These are phyloP conservation scores for Cercospora sp. DNA, from an alignment of 2,329 filamentous ascomycete species.

Conservation along the genomic window DNA sequence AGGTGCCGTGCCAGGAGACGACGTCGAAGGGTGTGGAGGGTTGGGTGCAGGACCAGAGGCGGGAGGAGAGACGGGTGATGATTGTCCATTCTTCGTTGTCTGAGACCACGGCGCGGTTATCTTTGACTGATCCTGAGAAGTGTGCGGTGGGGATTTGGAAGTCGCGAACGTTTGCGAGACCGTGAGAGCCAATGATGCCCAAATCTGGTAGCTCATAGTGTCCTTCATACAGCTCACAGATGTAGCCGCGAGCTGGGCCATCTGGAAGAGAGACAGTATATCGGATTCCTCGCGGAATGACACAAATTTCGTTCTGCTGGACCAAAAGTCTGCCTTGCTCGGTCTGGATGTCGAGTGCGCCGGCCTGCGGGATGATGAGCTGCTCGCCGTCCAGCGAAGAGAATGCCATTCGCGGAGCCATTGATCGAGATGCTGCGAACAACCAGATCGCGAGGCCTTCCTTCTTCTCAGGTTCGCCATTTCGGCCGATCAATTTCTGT, in stretches of 20 bases:
- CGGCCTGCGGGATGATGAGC: conserved; percentile 64
- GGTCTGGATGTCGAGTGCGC: conserved; percentile 64
- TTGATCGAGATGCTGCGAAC: conserved; percentile 74
- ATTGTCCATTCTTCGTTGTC: conserved; percentile 19
- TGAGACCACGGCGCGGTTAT: conserved; percentile 5
- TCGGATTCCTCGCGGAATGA: conserved; percentile 63
- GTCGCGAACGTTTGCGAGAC: conserved; percentile 64
- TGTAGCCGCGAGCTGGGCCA: conserved; percentile 62
- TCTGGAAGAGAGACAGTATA: conserved; percentile 60
- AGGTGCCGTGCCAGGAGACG: conserved; percentile 68
- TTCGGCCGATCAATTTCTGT: conserved; percentile 70
- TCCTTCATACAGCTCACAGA: conserved; percentile 64
- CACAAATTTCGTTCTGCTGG: conserved; percentile 63
- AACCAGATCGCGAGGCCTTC: conserved; percentile 75
- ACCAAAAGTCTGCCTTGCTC: conserved; percentile 64
- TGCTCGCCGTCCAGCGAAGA: conserved; percentile 76
- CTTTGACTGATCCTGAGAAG: conserved; percentile 45
- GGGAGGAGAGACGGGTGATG: conserved; percentile 14
- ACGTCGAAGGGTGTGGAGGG: conserved; percentile 67
- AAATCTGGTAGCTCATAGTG: conserved; percentile 65
- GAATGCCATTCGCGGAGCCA: conserved; percentile 70
- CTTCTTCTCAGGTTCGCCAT: conserved; percentile 76
- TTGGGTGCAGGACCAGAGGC: conserved; percentile 43
- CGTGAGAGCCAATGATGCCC: conserved; percentile 64
- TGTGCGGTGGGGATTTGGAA: conserved; percentile 62